phyloP scores from a whole-genome alignment of 768 basidiomycete species.

The Lactarius evosmus region DNA sequence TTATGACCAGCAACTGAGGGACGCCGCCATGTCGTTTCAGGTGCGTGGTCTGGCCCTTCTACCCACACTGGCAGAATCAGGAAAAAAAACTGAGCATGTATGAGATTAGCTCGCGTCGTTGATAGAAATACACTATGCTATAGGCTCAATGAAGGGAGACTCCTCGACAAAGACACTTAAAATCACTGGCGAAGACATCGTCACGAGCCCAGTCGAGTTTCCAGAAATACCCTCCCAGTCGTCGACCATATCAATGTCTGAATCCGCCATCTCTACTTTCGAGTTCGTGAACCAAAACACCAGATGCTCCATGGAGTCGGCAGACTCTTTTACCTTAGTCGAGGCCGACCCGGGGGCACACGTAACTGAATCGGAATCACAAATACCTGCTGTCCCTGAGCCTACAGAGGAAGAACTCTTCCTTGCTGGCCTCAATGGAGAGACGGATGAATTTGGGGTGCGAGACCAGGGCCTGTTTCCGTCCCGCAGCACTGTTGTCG shows the following conservation, averaged over 20 bases:
- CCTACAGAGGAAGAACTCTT: constrained; percentile 26
- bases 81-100: not conserved
- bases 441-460: constrained; percentile 26
- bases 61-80: not conserved
- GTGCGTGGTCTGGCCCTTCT: not conserved
- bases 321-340: constrained; percentile 9
- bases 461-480: not conserved
- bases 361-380: not conserved
- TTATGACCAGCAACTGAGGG: constrained; percentile 22
- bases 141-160: constrained; percentile 7
- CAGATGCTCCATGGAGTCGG: not conserved
- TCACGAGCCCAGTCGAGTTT: constrained; percentile 11
- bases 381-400: not conserved
- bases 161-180: not conserved
- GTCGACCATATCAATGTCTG: not conserved
- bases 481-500: not conserved
- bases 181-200: constrained; percentile 11
- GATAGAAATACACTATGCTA: constrained; percentile 30
- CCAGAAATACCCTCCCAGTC: not conserved
- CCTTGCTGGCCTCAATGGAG: constrained; percentile 12
- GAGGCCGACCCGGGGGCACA: not conserved
- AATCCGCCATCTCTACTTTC: constrained; percentile 2
- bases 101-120: constrained; percentile 25
- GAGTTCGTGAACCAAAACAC: not conserved
- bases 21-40: constrained; percentile 28